Percentiles rank a stretch among this genome's conserved stretches.
phyloP scores from a whole-genome alignment of 352 stramenopile species.

The Saprolegnia parasitica region DNA sequence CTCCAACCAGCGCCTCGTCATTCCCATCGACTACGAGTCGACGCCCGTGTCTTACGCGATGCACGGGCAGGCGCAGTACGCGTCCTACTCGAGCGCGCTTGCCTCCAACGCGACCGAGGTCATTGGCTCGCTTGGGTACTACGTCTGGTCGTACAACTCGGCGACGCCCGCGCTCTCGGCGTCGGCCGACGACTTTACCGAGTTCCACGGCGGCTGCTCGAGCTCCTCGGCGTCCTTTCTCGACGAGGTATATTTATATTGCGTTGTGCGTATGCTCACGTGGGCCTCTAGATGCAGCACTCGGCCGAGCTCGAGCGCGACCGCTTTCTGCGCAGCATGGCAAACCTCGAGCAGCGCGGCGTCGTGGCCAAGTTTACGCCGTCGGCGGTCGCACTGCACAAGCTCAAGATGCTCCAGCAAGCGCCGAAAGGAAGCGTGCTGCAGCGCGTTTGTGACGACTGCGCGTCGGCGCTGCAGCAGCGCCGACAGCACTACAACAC shows the following conservation, averaged over 20 bases:
- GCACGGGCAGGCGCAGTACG: conserved; percentile 10
- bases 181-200: conserved; percentile 21
- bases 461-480: conserved; percentile 69
- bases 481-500: conserved; percentile 83
- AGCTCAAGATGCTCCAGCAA: conserved; percentile 13
- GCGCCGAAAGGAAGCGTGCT: conserved; percentile 63
- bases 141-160: conserved; percentile 37
- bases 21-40: conserved; percentile 71
- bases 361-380: conserved; percentile 23
- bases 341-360: background rate
- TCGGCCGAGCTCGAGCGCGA: conserved; percentile 20
- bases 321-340: conserved; percentile 17
- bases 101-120: conserved; percentile 68
- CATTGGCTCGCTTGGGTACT: conserved; percentile 81
- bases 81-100: conserved; percentile 57
- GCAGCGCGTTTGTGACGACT: conserved; percentile 81
- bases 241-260: background rate
- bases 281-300: background rate
- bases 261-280: background rate
- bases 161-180: conserved; percentile 15
- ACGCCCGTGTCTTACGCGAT: conserved; percentile 45
- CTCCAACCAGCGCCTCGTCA: conserved; percentile 78
- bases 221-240: conserved; percentile 3
- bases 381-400: background rate
- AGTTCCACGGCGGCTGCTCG: conserved; percentile 4